phyloP scores from a whole-genome alignment of 345 rosid species.

The Geranium brycei region DNA sequence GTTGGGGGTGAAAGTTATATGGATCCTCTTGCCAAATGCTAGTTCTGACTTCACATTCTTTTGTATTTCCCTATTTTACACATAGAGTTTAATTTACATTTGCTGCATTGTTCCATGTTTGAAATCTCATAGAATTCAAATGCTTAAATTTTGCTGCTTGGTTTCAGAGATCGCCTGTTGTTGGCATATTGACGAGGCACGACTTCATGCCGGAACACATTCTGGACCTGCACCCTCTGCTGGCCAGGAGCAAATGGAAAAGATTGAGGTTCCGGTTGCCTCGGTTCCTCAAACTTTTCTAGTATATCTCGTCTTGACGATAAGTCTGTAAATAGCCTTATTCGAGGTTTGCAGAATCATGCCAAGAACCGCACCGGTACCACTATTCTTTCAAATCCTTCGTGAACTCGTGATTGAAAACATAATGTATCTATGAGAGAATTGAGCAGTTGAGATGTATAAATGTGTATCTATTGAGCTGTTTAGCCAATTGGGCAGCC shows the following conservation, averaged over 20 bases:
- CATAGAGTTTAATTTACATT: too few relatives aligned
- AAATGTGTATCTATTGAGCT: too few relatives aligned
- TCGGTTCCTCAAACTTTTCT: constrained; percentile 8
- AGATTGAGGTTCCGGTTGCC: constrained; percentile 52
- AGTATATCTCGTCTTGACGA: constrained; percentile 2
- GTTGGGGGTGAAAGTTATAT: too few relatives aligned
- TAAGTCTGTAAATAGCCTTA: constrained; percentile 7
- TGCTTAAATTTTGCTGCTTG: not conserved
- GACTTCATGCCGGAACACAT: constrained; percentile 92
- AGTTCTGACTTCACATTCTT: too few relatives aligned
- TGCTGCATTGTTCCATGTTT: too few relatives aligned
- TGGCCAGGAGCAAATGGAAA: constrained; percentile 52
- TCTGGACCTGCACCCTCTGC: constrained; percentile 53
- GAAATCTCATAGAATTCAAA: not conserved
- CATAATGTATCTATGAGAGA: not conserved
- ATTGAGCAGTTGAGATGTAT: not conserved
- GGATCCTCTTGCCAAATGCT: too few relatives aligned
- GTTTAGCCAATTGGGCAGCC: not conserved
- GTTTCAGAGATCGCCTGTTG: constrained; percentile 64
- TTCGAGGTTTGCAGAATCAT: not conserved
- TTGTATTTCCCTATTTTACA: too few relatives aligned
- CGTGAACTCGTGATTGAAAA: not conserved
- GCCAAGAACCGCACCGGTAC: not conserved
- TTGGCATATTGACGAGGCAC: constrained; percentile 77
- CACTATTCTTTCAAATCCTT: not conserved